phyloP scores from a whole-genome alignment of 768 basidiomycete species.

The Termitomyces sp. region DNA sequence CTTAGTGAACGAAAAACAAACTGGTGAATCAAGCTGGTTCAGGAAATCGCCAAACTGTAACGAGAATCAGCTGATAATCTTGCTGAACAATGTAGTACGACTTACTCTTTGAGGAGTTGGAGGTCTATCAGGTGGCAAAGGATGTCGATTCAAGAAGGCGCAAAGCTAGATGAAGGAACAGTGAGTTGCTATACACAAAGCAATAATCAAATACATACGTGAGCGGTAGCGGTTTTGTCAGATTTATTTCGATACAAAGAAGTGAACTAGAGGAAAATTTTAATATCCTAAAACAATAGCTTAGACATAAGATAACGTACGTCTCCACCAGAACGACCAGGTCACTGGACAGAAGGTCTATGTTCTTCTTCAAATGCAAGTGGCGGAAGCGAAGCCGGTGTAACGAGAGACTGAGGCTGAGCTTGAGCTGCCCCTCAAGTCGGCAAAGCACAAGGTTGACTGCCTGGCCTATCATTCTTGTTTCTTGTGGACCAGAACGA shows the following conservation, averaged over 20 bases:
- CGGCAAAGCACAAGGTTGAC: constrained; percentile 1
- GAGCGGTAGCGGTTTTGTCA: background rate
- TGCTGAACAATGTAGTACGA: background rate
- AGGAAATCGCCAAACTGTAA: background rate
- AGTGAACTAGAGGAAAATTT: background rate
- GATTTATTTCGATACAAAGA: constrained; percentile 2
- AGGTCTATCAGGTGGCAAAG: background rate
- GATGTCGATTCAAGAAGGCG: constrained; percentile 3
- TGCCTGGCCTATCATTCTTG: constrained; percentile 13
- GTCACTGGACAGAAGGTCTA: background rate
- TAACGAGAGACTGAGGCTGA: background rate
- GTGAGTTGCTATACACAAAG: background rate
- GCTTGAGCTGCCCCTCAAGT: background rate
- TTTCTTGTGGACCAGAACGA: constrained; percentile 22
- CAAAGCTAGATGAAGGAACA: background rate
- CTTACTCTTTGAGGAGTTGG: constrained; percentile 1
- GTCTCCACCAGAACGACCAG: background rate
- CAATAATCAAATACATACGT: background rate
- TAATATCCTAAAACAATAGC: background rate
- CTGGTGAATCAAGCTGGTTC: background rate
- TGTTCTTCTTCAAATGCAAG: constrained; percentile 33
- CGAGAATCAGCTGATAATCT: background rate
- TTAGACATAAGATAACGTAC: background rate
- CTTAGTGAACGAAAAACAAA: background rate
- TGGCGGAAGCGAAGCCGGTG: constrained; percentile 33